Base-by-base conservation (phyloP, 106 monocot species). In the Acanthochlamys bracteata region DNA sequence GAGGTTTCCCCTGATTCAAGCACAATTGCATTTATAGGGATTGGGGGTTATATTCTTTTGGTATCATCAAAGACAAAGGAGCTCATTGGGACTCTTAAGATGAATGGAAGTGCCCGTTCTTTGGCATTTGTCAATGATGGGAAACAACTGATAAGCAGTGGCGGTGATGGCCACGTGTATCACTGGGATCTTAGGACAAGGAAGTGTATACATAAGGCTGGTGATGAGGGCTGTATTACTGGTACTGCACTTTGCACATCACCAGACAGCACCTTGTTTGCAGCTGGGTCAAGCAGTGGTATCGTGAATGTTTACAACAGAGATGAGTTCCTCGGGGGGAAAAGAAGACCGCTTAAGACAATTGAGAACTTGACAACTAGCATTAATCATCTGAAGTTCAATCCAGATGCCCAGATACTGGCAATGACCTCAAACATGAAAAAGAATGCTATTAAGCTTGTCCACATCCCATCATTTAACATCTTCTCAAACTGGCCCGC, bases 1-100 rank as follows among this genome's bases (percentile, higher is more conserved):
- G 95, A 96, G 60, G 74, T 90, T 20, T 96, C 90, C 10, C 84
- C 90, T 8, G 90, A 96, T 79, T 87, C 87, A n/a, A 90, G 66
- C 41, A 87, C 78, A 11, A 74, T 96, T 53, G 95, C 90, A 11
- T 90, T 96, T 42, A 64, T 83, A 24, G 90, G 95, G 9, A 84
- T 87, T 61, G 95, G 88, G 39, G 90, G 90, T 17, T 83, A 91
- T 41, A 91, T 91, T 46, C 78, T 91, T 45, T 71, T 96, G 69
- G 71, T 96, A 61, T 96, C 88, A 10, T 56, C 84, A 7, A 82
- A 59, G 55, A 88, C 90, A 8, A 96, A 96, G 46, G 75, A 91
- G 56, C 57, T 96, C 61, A 85, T 96, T 57, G 90, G 88, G 26
- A 91, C 95, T 20, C 8, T 96, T 41, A 96, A 96, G 68, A 96